Evolutionary conservation across 2,329 filamentous ascomycete species (phyloP), one percentile per base, ranked within the genome.

Genomic region (Dactylellina cionopaga): DNA sequence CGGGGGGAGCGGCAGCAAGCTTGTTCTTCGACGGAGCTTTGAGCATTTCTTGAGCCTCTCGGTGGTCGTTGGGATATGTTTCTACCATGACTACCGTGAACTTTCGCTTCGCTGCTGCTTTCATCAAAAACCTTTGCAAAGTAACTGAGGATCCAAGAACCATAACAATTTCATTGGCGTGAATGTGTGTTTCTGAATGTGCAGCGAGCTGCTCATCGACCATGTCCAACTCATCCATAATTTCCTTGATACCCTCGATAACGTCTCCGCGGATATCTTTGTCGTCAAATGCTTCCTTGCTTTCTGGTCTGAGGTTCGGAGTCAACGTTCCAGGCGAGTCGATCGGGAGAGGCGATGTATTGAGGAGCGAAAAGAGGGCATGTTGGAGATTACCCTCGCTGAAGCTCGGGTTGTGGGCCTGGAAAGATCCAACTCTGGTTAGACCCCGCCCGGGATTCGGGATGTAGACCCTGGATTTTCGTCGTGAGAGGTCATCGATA

Each of bases 161-260:
- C 74, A 99, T 87, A 74, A 99, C 91, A 76, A 93, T 90, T 80
- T 99, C 94, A 78, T 94, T 92, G 0, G 92, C 91, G 79, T 96
- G 92, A 75, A 99, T 96, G 80, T 97, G 91, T 49, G 96, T 91
- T 74, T 96, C 90, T 1, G 93, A 91, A 75, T 92, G 90, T 19
- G 88, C 88, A 1, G 94, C 91, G 77, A 99, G 96, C 80, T 96
- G 92, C 78, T 96, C 92, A 79, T 97, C 95, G 5, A 92, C 92
- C 79, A 94, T 90, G 75, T 90, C 90, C 64, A 99, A 89, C 81
- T 99, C 95, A 78, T 99, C 95, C 80, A 96, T 91, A 71, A 99
- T 92, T 80, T 99, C 95, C 77, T 92, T 89, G 77, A 99, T 97
- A 41, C 93, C 95, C 77, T 95, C 91, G 75, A 97, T 89, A 24